Evolutionary conservation across 768 basidiomycete genomes (phyloP).

Genomic region (Phaffia australis): DNA sequence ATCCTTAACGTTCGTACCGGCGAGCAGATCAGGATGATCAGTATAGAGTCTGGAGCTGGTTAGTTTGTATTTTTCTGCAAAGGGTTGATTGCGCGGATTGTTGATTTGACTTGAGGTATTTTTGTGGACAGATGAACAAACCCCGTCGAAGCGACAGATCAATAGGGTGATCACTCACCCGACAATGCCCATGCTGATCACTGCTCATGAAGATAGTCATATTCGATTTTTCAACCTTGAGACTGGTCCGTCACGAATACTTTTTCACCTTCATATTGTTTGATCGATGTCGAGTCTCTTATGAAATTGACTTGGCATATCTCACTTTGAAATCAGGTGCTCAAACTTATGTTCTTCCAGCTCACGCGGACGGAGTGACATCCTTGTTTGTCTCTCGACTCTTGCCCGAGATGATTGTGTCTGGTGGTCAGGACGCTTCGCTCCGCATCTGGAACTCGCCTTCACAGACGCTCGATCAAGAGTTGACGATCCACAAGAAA

Average conservation of each 20-base stretch:
- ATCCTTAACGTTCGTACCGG: slow-evolving; percentile 84
- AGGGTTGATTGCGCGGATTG: background rate
- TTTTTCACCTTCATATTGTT: background rate
- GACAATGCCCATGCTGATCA: slow-evolving; percentile 73
- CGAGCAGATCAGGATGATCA: slow-evolving; percentile 52
- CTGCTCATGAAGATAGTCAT: slow-evolving; percentile 87
- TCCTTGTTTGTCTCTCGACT: slow-evolving; percentile 55
- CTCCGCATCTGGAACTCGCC: slow-evolving; percentile 83
- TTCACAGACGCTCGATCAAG: slow-evolving; percentile 69
- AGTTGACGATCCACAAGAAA: slow-evolving; percentile 71
- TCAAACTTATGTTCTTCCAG: slow-evolving; percentile 80
- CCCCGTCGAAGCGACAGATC: slow-evolving; percentile 63
- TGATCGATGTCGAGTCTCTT: background rate
- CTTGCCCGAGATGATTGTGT: slow-evolving; percentile 49
- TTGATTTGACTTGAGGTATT: background rate
- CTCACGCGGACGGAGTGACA: slow-evolving; percentile 84
- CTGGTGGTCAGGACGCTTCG: slow-evolving; percentile 87
- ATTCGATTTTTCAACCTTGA: slow-evolving; percentile 78
- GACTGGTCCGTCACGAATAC: slow-evolving; percentile 47
- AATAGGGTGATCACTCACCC: slow-evolving; percentile 83
- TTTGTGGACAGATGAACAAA: slow-evolving; percentile 45
- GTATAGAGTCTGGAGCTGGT: slow-evolving; percentile 43
- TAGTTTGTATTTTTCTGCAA: background rate
- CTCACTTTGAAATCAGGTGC: slow-evolving; percentile 45
- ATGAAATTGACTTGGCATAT: background rate